These are phyloP conservation scores for Periconia digitata DNA, from an alignment of 2,329 filamentous ascomycete species.

Conservation along the genomic window DNA sequence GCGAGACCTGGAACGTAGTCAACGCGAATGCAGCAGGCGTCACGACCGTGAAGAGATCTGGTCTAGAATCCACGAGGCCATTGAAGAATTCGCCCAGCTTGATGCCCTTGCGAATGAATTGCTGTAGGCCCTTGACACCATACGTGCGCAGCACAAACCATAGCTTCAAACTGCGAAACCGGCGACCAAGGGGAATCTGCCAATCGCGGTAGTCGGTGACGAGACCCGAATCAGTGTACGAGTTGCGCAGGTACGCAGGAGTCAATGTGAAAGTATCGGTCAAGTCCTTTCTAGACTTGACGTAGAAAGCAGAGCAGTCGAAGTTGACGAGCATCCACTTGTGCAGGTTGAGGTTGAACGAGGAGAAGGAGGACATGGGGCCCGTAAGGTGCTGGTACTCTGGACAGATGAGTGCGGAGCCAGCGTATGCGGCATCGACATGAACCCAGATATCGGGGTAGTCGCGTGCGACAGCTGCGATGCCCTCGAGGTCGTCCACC, in stretches of 20 bases:
- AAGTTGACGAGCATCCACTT: conserved; percentile 97
- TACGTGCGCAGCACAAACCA: conserved; percentile 92
- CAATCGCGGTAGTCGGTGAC: conserved; percentile 97
- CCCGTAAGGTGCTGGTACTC: conserved; percentile 72
- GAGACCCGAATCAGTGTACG: conserved; percentile 75
- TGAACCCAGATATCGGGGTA: conserved; percentile 80
- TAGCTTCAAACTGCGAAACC: conserved; percentile 87
- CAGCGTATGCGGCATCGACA: conserved; percentile 90
- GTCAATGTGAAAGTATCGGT: conserved; percentile 77
- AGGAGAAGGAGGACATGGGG: conserved; percentile 71
- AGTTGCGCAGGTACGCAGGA: conserved; percentile 79
- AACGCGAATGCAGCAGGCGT: conserved; percentile 76
- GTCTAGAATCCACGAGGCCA: conserved; percentile 56
- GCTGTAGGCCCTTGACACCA: conserved; percentile 73
- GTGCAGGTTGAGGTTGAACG: conserved; percentile 94
- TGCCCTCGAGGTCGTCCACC: conserved; percentile 75
- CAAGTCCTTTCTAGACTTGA: conserved; percentile 74
- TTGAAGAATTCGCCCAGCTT: conserved; percentile 71
- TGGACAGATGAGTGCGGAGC: conserved; percentile 77
- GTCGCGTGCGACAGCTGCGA: conserved; percentile 58
- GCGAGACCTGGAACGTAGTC: conserved; percentile 70
- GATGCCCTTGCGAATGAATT: conserved; percentile 71
- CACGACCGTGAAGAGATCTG: conserved; percentile 75
- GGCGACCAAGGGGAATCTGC: conserved; percentile 89
- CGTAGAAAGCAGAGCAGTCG: conserved; percentile 76